A percentile compares a stretch with the other conserved stretches of the same genome.
Conservation (phyloP, 1,139 yeast species). For the Magnusiomyces suaveolens region DNA sequence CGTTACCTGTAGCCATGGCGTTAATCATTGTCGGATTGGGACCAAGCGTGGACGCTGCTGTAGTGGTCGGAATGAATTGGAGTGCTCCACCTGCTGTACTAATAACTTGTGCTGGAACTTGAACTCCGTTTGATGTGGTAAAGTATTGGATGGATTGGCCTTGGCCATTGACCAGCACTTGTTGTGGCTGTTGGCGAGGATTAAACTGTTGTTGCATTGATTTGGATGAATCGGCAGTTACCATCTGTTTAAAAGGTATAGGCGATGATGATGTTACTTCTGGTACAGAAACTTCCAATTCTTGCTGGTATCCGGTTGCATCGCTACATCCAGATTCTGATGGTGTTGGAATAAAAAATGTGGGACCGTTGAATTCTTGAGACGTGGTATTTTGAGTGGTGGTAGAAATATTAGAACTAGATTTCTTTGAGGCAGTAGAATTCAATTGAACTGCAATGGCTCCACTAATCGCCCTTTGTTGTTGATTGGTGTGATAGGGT, state of each 20-base stretch:
- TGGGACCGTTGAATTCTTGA: slow-evolving; percentile 7
- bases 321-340: slow-evolving; percentile 26
- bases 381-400: background rate
- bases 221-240: background rate
- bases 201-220: background rate
- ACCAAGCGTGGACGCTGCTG: background rate
- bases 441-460: slow-evolving; percentile 3
- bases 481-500: background rate
- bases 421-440: background rate
- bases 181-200: background rate
- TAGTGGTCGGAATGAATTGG: background rate
- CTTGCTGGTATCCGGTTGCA: slow-evolving; percentile 9
- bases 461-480: background rate
- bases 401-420: background rate
- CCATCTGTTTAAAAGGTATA: background rate
- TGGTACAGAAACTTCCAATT: slow-evolving; percentile 4
- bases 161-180: background rate
- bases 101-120: background rate
- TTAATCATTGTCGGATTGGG: background rate
- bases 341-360: slow-evolving; percentile 25
- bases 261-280: slow-evolving; percentile 4
- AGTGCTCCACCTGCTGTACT: background rate
- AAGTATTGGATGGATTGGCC: background rate
- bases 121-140: background rate
- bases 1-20: background rate